Conservation (phyloP, 306 rosid genomes). For the Quercus alba region DNA sequence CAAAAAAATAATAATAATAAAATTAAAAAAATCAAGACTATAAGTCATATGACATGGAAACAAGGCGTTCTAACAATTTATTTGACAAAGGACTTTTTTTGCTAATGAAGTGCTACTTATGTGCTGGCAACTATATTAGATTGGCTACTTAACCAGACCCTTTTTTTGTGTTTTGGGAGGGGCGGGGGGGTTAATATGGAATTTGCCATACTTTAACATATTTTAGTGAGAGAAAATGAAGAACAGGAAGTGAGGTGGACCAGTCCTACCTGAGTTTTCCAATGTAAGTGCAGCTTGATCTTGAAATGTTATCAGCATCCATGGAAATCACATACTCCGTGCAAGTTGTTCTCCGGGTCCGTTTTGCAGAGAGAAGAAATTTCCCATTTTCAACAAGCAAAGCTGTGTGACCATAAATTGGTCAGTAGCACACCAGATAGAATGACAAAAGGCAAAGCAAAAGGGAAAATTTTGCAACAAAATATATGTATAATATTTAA, state of each 20-base stretch:
- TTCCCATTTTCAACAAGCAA: conserved; percentile 87
- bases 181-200: not conserved
- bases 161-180: not conserved
- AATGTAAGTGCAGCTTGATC: conserved; percentile 77
- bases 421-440: conserved; percentile 11
- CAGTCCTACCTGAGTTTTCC: conserved; percentile 73
- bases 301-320: conserved; percentile 79
- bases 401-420: conserved; percentile 44
- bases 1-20: not conserved
- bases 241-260: not conserved
- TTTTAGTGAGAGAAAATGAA: not conserved
- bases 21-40: not conserved
- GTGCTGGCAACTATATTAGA: not conserved
- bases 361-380: conserved; percentile 89
- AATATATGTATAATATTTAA: too few species aligned
- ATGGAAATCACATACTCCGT: conserved; percentile 85
- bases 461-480: not conserved
- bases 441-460: not conserved
- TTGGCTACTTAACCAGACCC: not conserved
- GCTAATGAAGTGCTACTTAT: not conserved
- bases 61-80: too few species aligned
- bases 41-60: not conserved
- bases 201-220: not conserved
- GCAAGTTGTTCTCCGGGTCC: conserved; percentile 77
- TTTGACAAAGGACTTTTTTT: not conserved